Base-by-base conservation (phyloP, 1,284 basidiomycete genomes). In the Blastosporella zonata region DNA sequence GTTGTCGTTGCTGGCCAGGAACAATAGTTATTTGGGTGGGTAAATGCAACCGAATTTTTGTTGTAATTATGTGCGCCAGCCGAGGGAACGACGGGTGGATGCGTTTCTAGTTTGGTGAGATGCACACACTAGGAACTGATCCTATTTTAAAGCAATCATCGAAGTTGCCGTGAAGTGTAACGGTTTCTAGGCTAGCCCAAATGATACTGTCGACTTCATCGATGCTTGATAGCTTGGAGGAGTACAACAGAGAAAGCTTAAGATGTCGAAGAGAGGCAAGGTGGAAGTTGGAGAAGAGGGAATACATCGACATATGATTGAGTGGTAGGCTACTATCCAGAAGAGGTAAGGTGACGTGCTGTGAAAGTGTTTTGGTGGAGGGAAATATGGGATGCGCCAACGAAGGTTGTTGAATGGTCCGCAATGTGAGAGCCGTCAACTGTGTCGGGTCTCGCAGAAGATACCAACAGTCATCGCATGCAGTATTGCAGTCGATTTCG, bases 191-290 rank as follows among this genome's bases (percentile, higher is more conserved):
- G 15, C 7, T 8, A 5, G 9, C 8, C 46, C 46, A 48, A 18
- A 15, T 21, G 23, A 42, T 4, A 7, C 9, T 37, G 18, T 37
- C 21, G 23, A 31, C 35, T n/a, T 9, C 21, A 8, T 27, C 1
- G 10, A 18, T 35, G 6, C 12, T 29, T 3, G 6, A 10, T 29
- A 6, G 18, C 2, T 17, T 3, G 34, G 18, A 21, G 18, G 3
- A 10, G 20, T 36, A 36, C 3, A 1, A 21, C 5, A 48, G 38
- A n/a, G 21, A 5, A n/a, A 48, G 22, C 2, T 9, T 15, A 20
- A 48, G 17, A 7, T 28, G 34, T 3, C 25, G 39, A 9, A 48
- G 39, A 4, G 46, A 29, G 12, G 46, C 33, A 23, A 48, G 43
- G 0, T 20, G 9, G 22, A 42, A 42, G 8, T 2, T 4, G 12